phyloP scores from a whole-genome alignment of 805 yeast species.

The Pichia californica region DNA sequence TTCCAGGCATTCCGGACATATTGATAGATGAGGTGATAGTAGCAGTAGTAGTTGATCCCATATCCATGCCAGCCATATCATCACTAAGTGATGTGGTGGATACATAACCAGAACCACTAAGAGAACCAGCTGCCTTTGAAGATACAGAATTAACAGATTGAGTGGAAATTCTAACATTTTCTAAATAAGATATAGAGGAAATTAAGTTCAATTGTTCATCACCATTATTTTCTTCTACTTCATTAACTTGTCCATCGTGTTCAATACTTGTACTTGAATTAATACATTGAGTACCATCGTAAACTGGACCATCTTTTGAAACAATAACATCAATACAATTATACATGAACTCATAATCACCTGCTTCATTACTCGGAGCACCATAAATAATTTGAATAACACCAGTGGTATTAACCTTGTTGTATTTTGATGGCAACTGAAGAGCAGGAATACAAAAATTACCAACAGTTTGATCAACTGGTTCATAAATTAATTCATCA shows the following conservation, averaged over 20 bases:
- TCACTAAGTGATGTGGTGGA: too few relatives aligned
- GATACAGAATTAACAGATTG: too few relatives aligned
- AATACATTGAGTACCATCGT: conserved; percentile 23
- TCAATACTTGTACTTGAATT: conserved; percentile 15
- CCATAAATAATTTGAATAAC: conserved; percentile 25
- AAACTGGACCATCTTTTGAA: conserved; percentile 21
- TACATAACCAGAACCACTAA: too few relatives aligned
- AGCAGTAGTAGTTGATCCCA: background rate
- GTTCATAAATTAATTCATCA: conserved; percentile 18
- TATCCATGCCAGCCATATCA: background rate
- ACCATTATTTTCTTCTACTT: background rate
- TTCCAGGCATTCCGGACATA: background rate
- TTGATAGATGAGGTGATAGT: background rate
- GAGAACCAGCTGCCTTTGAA: too few relatives aligned
- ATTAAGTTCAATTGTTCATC: background rate
- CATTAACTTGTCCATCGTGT: background rate
- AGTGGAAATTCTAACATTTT: background rate
- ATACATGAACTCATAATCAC: conserved; percentile 22
- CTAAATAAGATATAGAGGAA: background rate
- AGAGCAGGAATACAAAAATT: conserved; percentile 27
- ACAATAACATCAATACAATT: conserved; percentile 27
- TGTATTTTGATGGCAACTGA: conserved; percentile 19
- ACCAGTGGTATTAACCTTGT: conserved; percentile 20
- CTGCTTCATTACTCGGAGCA: conserved; percentile 11
- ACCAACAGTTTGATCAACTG: conserved; percentile 21